These are phyloP conservation scores for Marsdenia floribunda DNA, from an alignment of 257 asterid genomes.

Conservation along the genomic window DNA sequence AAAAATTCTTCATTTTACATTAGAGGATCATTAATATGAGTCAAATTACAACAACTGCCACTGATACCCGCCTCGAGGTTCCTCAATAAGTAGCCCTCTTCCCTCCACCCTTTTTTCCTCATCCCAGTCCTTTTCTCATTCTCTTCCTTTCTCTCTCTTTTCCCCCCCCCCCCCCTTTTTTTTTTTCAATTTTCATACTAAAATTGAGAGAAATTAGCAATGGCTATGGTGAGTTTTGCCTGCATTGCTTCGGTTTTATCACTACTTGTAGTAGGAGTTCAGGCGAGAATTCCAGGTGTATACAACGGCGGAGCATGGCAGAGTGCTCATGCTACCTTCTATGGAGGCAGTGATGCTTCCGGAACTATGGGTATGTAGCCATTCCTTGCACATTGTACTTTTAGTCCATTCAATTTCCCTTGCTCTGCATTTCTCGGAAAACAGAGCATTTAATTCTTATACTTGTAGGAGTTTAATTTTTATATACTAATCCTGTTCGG, in stretches of 20 bases:
- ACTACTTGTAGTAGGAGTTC: constrained; percentile 14
- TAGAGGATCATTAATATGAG: background rate
- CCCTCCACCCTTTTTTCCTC: constrained; percentile 39
- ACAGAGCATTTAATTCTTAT: background rate
- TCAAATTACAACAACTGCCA: constrained; percentile 42
- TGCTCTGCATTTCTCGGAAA: background rate
- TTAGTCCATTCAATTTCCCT: background rate
- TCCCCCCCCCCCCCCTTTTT: background rate
- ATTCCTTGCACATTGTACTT: background rate
- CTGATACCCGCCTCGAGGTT: constrained; percentile 22
- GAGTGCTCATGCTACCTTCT: constrained; percentile 80
- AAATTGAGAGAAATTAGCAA: constrained; percentile 21
- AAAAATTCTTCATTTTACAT: background rate
- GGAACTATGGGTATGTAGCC: constrained; percentile 77
- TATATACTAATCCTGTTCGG: too few relatives aligned
- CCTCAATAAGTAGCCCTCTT: constrained; percentile 65
- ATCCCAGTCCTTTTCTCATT: constrained; percentile 15
- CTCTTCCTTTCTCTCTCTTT: constrained; percentile 1
- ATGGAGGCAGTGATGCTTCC: constrained; percentile 87
- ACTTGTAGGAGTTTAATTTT: too few relatives aligned
- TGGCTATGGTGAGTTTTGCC: constrained; percentile 35
- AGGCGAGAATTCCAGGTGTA: constrained; percentile 62
- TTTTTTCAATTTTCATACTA: background rate
- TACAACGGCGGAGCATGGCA: constrained; percentile 64
- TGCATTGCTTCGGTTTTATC: constrained; percentile 35